These are phyloP conservation scores for Scheffersomyces lignicola DNA, from an alignment of 1,139 yeast genomes.

Conservation along the genomic window DNA sequence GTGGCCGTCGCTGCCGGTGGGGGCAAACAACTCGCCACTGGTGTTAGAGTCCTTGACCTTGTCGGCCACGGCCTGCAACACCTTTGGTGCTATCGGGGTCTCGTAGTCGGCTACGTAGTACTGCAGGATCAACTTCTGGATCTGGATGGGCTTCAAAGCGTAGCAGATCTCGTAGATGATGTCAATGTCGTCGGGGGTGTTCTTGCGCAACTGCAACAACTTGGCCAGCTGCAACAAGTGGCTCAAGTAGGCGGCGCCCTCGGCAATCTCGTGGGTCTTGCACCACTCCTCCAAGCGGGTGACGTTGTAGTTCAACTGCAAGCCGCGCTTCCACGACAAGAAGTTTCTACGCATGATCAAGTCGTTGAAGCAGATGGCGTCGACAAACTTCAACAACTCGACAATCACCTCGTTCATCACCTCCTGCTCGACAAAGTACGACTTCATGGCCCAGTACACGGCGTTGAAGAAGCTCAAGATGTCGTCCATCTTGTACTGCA, in stretches of 20 bases:
- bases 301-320: conserved; percentile 93
- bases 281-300: conserved; percentile 99
- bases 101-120: conserved; percentile 95
- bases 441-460: conserved; percentile 92
- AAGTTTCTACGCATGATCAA: conserved; percentile 93
- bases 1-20: conserved; percentile 76
- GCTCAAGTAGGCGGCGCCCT: conserved; percentile 83
- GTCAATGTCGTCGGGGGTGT: conserved; percentile 86
- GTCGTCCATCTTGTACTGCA: conserved; percentile 92
- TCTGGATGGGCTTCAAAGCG: conserved; percentile 89
- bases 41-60: conserved; percentile 67
- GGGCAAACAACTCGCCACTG: conserved; percentile 67
- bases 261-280: conserved; percentile 88
- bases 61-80: conserved; percentile 80
- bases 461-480: conserved; percentile 85
- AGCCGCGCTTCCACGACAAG: conserved; percentile 96
- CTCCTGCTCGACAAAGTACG: conserved; percentile 82
- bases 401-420: conserved; percentile 84
- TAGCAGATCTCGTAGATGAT: conserved; percentile 94
- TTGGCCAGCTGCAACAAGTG: conserved; percentile 95
- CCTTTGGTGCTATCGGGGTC: conserved; percentile 85
- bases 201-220: conserved; percentile 86
- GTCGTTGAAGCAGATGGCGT: conserved; percentile 94
- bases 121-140: conserved; percentile 87
- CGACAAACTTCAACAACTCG: conserved; percentile 83